Base-by-base conservation (phyloP, 768 basidiomycete species). In the Sarcomyxa edulis region DNA sequence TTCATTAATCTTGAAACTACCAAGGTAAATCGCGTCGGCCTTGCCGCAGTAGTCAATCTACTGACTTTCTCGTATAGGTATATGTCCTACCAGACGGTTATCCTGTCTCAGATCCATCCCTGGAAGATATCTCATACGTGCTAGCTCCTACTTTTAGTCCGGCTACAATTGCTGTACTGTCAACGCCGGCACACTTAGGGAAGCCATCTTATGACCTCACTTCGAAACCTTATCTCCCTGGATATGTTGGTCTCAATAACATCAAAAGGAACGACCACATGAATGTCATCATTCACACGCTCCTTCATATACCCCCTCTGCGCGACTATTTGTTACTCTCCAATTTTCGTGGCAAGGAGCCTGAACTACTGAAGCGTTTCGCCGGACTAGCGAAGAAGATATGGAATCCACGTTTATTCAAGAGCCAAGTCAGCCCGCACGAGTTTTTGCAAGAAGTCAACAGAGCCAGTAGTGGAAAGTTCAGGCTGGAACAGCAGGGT, bases 21-120 rank as follows among this genome's bases (percentile, higher is more conserved):
- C 42, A 95, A 94, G 80, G 95, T 90, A 48, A 45, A n/a, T 34
- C 15, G 19, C 39, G 35, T 43, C 37, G 30, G 32, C 42, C 28
- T 26, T 44, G 45, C 44, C 42, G 40, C 31, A 16, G 15, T 44
- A 34, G n/a, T 35, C 25, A 25, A 32, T 43, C 23, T 37, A 42
- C 35, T 32, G 24, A 42, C 48, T 35, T 47, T 40, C 47, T 42
- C 40, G 51, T 46, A 32, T 44, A 97, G 92, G 94, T 98, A 46
- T 98, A 93, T 58, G 87, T 99, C 23, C 75, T 99, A 10, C 96
- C 96, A 36, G 96, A 99, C 62, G 92, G 93, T 24, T 99, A 99
- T 64, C 84, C 69, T 18, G 96, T 99, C 39, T 86, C 90, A 14
- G 96, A 99, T 64, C 95, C 96, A 22, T 97, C 95, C 12, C 68